Evolutionary conservation across 2,329 filamentous ascomycete genomes (phyloP).

Genomic region (Capronia epimyces): DNA sequence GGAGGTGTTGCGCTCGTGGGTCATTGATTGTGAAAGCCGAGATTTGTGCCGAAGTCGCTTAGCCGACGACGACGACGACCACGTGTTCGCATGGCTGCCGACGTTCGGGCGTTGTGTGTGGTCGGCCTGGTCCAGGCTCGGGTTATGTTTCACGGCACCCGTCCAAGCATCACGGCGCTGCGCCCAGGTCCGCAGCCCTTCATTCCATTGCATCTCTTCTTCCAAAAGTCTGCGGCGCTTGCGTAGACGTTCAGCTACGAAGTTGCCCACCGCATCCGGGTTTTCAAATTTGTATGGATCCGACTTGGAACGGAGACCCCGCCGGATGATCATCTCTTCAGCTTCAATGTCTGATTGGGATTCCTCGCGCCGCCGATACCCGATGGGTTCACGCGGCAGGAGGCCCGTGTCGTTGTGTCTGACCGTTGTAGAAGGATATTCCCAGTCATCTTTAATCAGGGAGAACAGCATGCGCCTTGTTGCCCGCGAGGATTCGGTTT

Average conservation of each 20-base stretch:
- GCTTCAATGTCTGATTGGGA: conserved; percentile 25
- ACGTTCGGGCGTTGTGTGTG: conserved; percentile 21
- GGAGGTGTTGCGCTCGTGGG: not conserved
- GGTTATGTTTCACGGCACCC: conserved; percentile 52
- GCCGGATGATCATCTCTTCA: conserved; percentile 4
- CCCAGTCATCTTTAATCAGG: conserved; percentile 27
- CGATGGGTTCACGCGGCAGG: conserved; percentile 20
- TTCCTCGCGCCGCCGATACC: conserved; percentile 24
- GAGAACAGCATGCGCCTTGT: conserved; percentile 23
- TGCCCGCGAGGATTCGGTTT: conserved; percentile 21
- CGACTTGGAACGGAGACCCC: conserved; percentile 4
- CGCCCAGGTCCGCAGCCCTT: conserved; percentile 73
- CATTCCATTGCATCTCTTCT: conserved; percentile 70
- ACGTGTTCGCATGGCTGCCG: not conserved
- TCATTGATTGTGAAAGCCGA: conserved; percentile 11
- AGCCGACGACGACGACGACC: not conserved
- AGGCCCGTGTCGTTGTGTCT: not conserved
- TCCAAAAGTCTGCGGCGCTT: conserved; percentile 54
- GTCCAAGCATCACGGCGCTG: conserved; percentile 80
- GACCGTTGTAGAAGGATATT: conserved; percentile 20
- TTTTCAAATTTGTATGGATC: conserved; percentile 39
- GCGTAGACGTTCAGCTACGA: conserved; percentile 48
- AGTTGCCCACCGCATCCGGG: conserved; percentile 38
- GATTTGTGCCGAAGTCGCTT: conserved; percentile 10
- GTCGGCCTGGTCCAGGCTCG: not conserved